Evolutionary conservation across 2,329 filamentous ascomycete genomes (phyloP), one percentile per base, ranked within the genome.

Genomic region (Massarina eburnea): DNA sequence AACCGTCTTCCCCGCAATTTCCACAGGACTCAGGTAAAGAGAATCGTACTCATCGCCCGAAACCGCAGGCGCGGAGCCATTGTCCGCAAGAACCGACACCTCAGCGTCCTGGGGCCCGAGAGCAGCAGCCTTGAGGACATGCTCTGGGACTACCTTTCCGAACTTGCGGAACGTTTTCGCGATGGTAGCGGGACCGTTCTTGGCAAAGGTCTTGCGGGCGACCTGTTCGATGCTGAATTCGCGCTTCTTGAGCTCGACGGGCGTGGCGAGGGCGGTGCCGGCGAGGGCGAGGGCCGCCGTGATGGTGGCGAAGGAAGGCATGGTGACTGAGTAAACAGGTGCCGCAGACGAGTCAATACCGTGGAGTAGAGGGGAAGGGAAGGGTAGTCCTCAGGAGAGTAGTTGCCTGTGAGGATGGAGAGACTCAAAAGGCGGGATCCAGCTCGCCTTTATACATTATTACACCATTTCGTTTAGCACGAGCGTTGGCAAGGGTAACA

Each of bases 1-100:
- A 51, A 89, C 64, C 3, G 73, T 79, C 56, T 85, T 82, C 61
- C 78, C 71, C 35, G 86, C 88, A 51, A 90, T 73, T 2, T 73
- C 76, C 37, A 90, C 80, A 0, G 84, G 81, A 52, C 53, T 56
- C 43, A 67, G 48, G 46, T 66, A 67, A 12, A 58, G 52, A 7
- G 57, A 58, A 33, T 70, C 67, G 48, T 64, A 62, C 27, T 66
- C 51, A 43, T 76, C 73, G 45, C 64, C 61, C 10, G 74, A 73
- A 29, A 62, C 66, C 38, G 73, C 72, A 43, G 67, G 55, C 10
- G 68, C 72, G 41, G 62, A 54, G 33, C 74, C 74, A 37, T 54
- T 70, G 3, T 30, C 48, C 27, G 51, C 27, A 4, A 24, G 20
- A n/a, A 26, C 12, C 4, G 55, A 37, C 6, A 55, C 40, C 21